These are phyloP conservation scores for Calocybe cyanea DNA, from an alignment of 768 basidiomycete genomes.

Conservation along the genomic window DNA sequence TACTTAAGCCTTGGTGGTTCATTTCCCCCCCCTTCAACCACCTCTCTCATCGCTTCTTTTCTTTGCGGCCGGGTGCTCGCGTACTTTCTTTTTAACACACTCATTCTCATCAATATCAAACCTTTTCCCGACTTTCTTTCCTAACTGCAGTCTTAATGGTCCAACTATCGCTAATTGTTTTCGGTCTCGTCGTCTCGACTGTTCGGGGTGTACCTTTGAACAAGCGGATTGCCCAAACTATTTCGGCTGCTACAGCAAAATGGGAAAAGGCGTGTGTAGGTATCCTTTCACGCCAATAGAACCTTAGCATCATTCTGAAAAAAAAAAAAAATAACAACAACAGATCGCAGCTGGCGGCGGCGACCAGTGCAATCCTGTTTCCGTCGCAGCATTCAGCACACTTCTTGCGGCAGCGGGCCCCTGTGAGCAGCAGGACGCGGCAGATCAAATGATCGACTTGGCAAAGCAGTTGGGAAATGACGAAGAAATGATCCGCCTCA, in stretches of 20 bases:
- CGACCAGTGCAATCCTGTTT: conserved; percentile 51
- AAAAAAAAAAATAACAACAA: no score
- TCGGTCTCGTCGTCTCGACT: conserved; percentile 27
- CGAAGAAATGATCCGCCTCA: conserved; percentile 42
- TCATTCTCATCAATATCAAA: conserved; percentile 8
- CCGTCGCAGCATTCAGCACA: conserved; percentile 51
- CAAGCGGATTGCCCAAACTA: conserved; percentile 47
- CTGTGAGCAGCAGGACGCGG: conserved; percentile 55
- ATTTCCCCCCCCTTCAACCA: conserved; percentile 1
- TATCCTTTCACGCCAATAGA: conserved; percentile 6
- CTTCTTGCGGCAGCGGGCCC: conserved; percentile 55
- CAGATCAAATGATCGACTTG: conserved; percentile 48
- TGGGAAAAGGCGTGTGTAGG: conserved; percentile 49
- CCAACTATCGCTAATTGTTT: conserved; percentile 26
- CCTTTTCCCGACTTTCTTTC: conserved; percentile 7
- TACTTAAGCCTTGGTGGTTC: conserved; percentile 4
- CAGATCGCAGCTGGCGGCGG: conserved; percentile 55
- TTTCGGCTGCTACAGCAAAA: conserved; percentile 32
- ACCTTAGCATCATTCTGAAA: no score
- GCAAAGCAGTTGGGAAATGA: conserved; percentile 41
- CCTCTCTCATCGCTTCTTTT: conserved; percentile 10
- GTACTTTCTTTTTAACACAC: conserved; percentile 14
- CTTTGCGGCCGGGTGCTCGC: conserved; percentile 29
- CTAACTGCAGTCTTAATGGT: conserved; percentile 23
- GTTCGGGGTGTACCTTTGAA: conserved; percentile 32